phyloP scores from a whole-genome alignment of 2,329 filamentous ascomycete genomes.

The Claviceps paspali region DNA sequence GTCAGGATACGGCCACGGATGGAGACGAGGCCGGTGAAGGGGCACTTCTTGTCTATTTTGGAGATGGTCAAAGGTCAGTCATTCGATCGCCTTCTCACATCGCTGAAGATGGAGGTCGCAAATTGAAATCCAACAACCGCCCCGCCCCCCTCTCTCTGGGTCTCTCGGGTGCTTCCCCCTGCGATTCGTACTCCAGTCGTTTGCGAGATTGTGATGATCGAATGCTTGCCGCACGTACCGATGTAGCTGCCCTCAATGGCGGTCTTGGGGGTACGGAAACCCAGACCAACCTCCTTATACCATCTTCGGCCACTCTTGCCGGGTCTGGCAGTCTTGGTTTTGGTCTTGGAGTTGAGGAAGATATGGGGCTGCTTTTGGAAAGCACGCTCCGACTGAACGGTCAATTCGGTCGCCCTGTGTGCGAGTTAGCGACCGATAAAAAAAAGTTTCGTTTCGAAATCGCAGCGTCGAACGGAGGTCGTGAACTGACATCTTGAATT shows the following conservation, averaged over 20 bases:
- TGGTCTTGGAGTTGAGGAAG: constrained; percentile 95
- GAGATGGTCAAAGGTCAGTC: constrained; percentile 1
- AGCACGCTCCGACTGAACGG: constrained; percentile 99
- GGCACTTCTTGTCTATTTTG: constrained; percentile 95
- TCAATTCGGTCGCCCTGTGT: constrained; percentile 93
- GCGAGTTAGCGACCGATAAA: constrained; percentile 15
- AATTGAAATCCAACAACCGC: not conserved
- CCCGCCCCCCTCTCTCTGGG: too few species aligned
- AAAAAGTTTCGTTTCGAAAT: constrained; percentile 3
- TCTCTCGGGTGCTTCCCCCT: too few species aligned
- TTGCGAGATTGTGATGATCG: constrained; percentile 1
- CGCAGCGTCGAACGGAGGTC: constrained; percentile 2
- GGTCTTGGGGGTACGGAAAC: constrained; percentile 95
- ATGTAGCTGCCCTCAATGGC: constrained; percentile 99
- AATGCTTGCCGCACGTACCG: constrained; percentile 49
- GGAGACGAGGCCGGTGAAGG: constrained; percentile 96
- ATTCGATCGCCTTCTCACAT: not conserved
- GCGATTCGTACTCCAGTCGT: constrained; percentile 6
- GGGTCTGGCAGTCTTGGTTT: constrained; percentile 67
- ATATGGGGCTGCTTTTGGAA: constrained; percentile 99
- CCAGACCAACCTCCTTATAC: constrained; percentile 99
- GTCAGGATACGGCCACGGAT: constrained; percentile 99
- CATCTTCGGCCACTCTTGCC: constrained; percentile 85
- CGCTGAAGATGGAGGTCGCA: not conserved
- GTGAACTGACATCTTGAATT: constrained; percentile 28